A percentile compares a stretch with the other conserved stretches of the same genome.
These are phyloP conservation scores for Globisporangium iwayamae DNA, from an alignment of 352 stramenopile genomes.

Conservation along the genomic window DNA sequence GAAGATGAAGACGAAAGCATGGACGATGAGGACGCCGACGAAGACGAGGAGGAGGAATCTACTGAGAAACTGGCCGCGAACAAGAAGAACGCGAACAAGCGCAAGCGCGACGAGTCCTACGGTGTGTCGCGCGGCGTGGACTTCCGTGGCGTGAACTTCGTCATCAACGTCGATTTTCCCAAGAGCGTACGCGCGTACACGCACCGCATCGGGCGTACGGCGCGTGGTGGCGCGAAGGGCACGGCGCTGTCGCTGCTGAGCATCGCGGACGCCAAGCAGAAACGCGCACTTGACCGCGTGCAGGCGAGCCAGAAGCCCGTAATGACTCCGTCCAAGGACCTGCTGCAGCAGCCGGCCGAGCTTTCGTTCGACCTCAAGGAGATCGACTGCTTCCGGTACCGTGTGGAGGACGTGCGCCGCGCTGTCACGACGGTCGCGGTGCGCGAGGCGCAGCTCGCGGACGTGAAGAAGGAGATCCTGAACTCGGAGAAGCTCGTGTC, in stretches of 20 bases:
- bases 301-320: constrained; percentile 91
- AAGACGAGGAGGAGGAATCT: constrained; percentile 20
- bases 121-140: constrained; percentile 97
- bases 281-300: constrained; percentile 84
- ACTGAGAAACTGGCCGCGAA: constrained; percentile 12
- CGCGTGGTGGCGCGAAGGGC: constrained; percentile 93
- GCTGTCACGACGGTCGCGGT: constrained; percentile 94
- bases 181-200: constrained; percentile 94
- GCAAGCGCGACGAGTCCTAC: constrained; percentile 88
- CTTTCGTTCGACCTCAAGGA: constrained; percentile 97
- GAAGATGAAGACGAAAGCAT: constrained; percentile 37
- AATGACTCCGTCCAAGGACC: constrained; percentile 67
- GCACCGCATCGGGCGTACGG: constrained; percentile 98
- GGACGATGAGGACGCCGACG: constrained; percentile 31
- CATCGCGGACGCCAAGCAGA: constrained; percentile 72
- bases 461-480: constrained; percentile 98
- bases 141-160: constrained; percentile 97
- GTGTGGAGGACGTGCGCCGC: constrained; percentile 94
- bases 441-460: constrained; percentile 92
- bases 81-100: constrained; percentile 48
- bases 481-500: constrained; percentile 96
- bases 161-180: constrained; percentile 99
- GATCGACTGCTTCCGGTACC: constrained; percentile 98
- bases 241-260: constrained; percentile 96
- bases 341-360: constrained; percentile 91